These are phyloP conservation scores for Fagopyrum tataricum DNA, from an alignment of 148 eudicot species.

Conservation along the genomic window DNA sequence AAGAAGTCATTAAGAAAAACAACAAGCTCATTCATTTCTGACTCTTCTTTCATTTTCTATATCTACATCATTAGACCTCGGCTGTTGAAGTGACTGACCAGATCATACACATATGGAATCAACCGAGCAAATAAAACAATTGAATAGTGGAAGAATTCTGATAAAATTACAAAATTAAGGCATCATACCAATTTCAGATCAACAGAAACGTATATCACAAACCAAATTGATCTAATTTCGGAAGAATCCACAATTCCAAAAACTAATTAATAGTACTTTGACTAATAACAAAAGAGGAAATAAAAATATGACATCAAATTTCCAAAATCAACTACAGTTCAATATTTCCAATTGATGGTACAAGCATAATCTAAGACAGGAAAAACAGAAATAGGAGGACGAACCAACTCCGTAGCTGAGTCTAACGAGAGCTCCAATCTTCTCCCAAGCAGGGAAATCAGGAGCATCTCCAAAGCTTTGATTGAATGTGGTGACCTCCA, in stretches of 20 bases:
- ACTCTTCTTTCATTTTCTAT: background rate
- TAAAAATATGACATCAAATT: background rate
- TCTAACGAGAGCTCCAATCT: slow-evolving; percentile 85
- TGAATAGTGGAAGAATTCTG: background rate
- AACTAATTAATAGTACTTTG: background rate
- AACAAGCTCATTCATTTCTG: background rate
- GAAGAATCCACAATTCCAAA: background rate
- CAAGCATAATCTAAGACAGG: background rate
- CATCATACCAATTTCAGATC: background rate
- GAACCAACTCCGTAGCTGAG: slow-evolving; percentile 90
- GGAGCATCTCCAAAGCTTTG: slow-evolving; percentile 53
- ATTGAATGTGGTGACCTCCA: slow-evolving; percentile 92
- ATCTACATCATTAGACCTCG: background rate
- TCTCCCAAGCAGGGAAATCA: slow-evolving; percentile 81
- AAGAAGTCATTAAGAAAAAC: background rate
- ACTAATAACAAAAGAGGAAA: background rate
- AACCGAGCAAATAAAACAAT: background rate
- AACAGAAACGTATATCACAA: background rate
- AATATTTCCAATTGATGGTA: background rate
- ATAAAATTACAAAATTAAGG: background rate
- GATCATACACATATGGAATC: background rate
- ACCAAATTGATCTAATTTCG: background rate
- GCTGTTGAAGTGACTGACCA: background rate
- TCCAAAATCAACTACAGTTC: background rate
- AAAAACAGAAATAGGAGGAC: background rate